phyloP scores from a whole-genome alignment of 768 basidiomycete species.

The Grammothele lineata region DNA sequence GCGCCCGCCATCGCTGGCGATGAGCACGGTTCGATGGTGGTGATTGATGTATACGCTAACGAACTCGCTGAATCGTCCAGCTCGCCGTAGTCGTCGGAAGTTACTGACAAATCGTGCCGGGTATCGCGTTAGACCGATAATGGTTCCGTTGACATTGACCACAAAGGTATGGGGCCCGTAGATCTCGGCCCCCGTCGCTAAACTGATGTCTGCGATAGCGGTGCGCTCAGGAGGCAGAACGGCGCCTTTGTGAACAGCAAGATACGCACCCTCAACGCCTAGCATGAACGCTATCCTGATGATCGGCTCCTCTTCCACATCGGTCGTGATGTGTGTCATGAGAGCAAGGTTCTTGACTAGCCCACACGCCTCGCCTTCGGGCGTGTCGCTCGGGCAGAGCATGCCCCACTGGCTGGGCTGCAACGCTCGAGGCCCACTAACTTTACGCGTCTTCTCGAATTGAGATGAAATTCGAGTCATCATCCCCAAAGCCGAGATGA shows the following conservation, averaged over 20 bases:
- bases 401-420: conserved; percentile 99
- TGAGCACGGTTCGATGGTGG: conserved; percentile 91
- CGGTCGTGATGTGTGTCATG: conserved; percentile 99
- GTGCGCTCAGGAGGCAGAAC: conserved; percentile 4
- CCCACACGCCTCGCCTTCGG: conserved; percentile 99
- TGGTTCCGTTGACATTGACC: conserved; percentile 95
- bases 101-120: conserved; percentile 83
- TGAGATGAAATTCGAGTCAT: conserved; percentile 99
- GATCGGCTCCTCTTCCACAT: conserved; percentile 94
- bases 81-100: conserved; percentile 90
- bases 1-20: conserved; percentile 94
- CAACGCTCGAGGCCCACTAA: conserved; percentile 93
- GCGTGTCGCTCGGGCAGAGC: conserved; percentile 96
- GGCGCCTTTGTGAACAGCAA: background rate
- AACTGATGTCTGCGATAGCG: conserved; percentile 65
- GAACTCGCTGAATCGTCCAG: conserved; percentile 91
- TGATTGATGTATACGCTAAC: conserved; percentile 95
- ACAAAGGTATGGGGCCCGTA: conserved; percentile 91
- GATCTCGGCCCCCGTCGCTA: conserved; percentile 92
- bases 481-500: conserved; percentile 98
- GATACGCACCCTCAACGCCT: conserved; percentile 84
- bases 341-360: conserved; percentile 97
- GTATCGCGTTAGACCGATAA: conserved; percentile 87
- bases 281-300: conserved; percentile 87
- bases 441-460: conserved; percentile 99